phyloP scores from a whole-genome alignment of 805 yeast species.

The Ogataea salicorniae region DNA sequence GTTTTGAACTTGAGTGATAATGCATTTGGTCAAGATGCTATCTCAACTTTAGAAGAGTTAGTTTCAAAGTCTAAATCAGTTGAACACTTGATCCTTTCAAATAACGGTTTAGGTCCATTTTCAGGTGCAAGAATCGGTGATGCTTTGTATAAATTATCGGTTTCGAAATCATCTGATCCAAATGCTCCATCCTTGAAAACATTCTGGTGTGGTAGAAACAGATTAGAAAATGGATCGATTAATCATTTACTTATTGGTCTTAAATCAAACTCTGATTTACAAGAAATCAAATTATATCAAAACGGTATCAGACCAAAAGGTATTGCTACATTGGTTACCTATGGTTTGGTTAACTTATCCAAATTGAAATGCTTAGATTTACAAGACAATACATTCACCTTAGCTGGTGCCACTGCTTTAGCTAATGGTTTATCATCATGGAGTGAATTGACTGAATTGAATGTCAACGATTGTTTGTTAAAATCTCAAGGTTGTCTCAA shows the following conservation, averaged over 20 bases:
- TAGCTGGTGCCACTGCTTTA: slow-evolving; percentile 56
- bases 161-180: slow-evolving; percentile 33
- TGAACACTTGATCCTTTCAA: slow-evolving; percentile 82
- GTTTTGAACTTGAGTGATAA: slow-evolving; percentile 86
- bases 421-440: slow-evolving; percentile 59
- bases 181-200: slow-evolving; percentile 53
- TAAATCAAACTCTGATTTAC: slow-evolving; percentile 61
- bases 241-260: slow-evolving; percentile 80
- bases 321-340: slow-evolving; percentile 61
- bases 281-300: slow-evolving; percentile 76
- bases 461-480: slow-evolving; percentile 83
- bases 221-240: slow-evolving; percentile 93
- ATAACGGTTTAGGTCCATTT: slow-evolving; percentile 97
- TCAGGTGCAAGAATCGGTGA: slow-evolving; percentile 94
- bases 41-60: slow-evolving; percentile 80
- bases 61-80: slow-evolving; percentile 70
- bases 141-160: slow-evolving; percentile 70
- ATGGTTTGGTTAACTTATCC: slow-evolving; percentile 64
- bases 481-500: slow-evolving; percentile 69
- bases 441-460: slow-evolving; percentile 68
- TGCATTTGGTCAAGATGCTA: slow-evolving; percentile 94
- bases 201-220: slow-evolving; percentile 93
- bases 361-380: slow-evolving; percentile 69
- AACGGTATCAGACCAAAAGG: slow-evolving; percentile 98
- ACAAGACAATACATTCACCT: slow-evolving; percentile 93